A percentile compares a stretch with the other conserved stretches of the same genome.
Conservation (phyloP, 2,329 filamentous ascomycete species). For the Aspergillus versicolor region DNA sequence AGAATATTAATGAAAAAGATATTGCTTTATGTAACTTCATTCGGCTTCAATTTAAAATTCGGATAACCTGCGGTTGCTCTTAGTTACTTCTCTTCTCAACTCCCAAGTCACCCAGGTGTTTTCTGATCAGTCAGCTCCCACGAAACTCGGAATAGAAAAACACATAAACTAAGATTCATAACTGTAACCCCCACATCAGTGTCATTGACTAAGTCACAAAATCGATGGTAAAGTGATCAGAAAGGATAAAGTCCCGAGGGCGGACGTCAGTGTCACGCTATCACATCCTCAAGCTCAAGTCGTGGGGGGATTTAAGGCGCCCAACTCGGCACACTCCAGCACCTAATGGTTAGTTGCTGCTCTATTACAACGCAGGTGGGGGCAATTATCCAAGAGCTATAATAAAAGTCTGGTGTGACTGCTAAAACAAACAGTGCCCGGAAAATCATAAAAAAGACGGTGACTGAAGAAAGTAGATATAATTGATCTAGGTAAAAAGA, state of each 20-base stretch:
- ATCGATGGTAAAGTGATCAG: background rate
- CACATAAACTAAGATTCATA: background rate
- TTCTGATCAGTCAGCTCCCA: background rate
- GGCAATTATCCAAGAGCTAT: background rate
- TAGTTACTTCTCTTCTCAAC: background rate
- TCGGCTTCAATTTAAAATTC: too few species aligned
- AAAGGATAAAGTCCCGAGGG: background rate
- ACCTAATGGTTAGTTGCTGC: background rate
- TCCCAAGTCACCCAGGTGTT: background rate
- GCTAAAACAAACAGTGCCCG: background rate
- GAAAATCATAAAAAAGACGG: background rate
- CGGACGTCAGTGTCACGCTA: background rate
- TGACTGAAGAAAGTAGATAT: background rate
- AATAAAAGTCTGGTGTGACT: background rate
- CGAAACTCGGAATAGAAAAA: background rate
- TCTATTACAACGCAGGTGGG: background rate
- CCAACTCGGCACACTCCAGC: background rate
- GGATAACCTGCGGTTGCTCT: too few species aligned
- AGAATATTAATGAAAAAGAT: too few species aligned
- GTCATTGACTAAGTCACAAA: background rate
- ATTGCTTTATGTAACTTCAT: too few species aligned
- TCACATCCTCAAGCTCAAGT: background rate
- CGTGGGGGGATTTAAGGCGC: background rate
- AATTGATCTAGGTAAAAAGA: background rate
- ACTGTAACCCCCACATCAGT: background rate